Conservation (phyloP, 2,329 filamentous ascomycete species). For the Pestalotiopsis sp. region DNA sequence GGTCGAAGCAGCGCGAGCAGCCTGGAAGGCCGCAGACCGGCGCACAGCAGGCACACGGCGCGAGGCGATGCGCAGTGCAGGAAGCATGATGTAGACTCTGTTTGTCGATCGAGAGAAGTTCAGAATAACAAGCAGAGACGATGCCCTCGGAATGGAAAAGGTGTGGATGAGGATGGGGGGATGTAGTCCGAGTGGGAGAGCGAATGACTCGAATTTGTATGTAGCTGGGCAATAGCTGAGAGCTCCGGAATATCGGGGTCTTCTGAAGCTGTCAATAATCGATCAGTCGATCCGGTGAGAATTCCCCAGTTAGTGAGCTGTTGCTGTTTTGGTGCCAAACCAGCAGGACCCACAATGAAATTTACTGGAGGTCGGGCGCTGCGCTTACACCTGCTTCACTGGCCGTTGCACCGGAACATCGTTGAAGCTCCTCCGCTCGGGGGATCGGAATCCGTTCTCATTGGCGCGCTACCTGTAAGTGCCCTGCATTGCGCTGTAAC, state of each 20-base stretch:
- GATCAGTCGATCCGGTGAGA: neutral
- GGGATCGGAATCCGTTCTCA: neutral
- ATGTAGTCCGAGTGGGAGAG: neutral
- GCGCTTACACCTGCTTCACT: conserved; percentile 1
- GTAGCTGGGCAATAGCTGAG: neutral
- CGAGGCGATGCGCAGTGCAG: conserved; percentile 53
- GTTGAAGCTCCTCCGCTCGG: conserved; percentile 5
- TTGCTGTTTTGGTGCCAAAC: neutral
- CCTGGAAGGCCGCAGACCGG: conserved; percentile 36
- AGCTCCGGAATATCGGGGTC: conserved; percentile 6
- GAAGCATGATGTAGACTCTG: conserved; percentile 49
- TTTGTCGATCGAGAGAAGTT: neutral
- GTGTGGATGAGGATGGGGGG: neutral
- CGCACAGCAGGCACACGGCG: conserved; percentile 43
- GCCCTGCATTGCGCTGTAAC: neutral
- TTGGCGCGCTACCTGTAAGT: conserved; percentile 1
- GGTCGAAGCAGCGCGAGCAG: conserved; percentile 66
- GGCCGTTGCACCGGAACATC: conserved; percentile 1
- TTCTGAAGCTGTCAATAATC: neutral
- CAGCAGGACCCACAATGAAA: neutral
- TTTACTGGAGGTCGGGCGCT: neutral
- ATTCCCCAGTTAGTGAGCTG: neutral
- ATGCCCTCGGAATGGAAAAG: neutral
- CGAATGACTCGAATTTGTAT: conserved; percentile 6
- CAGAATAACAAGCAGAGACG: neutral